These are phyloP conservation scores for Globisporangium ultimum DNA, from an alignment of 352 stramenopile genomes.

Conservation along the genomic window DNA sequence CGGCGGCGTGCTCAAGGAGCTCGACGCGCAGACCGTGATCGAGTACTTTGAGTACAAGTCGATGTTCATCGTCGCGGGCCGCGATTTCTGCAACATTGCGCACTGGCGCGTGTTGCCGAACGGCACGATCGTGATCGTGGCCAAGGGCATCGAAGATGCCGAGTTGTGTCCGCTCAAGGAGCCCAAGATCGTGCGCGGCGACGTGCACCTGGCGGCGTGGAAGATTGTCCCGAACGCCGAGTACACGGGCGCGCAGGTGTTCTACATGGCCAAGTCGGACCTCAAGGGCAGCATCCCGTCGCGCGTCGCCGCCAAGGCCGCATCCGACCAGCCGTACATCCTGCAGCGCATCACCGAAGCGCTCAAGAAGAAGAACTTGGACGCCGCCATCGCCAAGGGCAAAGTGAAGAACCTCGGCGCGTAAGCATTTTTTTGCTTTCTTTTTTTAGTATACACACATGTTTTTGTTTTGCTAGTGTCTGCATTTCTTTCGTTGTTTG, in stretches of 20 bases:
- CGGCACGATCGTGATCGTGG: conserved; percentile 68
- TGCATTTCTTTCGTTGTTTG: no score
- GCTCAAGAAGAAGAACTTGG: conserved; percentile 50
- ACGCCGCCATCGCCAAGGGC: conserved; percentile 27
- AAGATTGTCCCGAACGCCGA: conserved; percentile 61
- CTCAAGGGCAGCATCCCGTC: conserved; percentile 68
- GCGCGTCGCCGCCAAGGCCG: conserved; percentile 56
- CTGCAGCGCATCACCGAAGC: conserved; percentile 50
- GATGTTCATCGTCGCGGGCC: conserved; percentile 67
- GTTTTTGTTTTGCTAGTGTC: no score
- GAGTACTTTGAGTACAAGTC: conserved; percentile 81
- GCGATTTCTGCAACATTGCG: conserved; percentile 71
- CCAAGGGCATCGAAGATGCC: conserved; percentile 58
- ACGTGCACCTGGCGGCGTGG: conserved; percentile 61
- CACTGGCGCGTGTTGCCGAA: conserved; percentile 66
- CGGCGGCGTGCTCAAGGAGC: conserved; percentile 30
- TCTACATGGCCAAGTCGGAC: conserved; percentile 70
- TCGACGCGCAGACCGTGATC: conserved; percentile 62
- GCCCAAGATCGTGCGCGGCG: conserved; percentile 60
- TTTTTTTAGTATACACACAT: no score
- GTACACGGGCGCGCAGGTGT: conserved; percentile 54
- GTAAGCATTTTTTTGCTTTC: not conserved
- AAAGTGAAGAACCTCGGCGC: conserved; percentile 35
- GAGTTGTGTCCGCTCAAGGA: conserved; percentile 58
- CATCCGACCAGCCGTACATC: conserved; percentile 62